Evolutionary conservation across 1,284 basidiomycete genomes (phyloP).

Genomic region (Irpex sp.): DNA sequence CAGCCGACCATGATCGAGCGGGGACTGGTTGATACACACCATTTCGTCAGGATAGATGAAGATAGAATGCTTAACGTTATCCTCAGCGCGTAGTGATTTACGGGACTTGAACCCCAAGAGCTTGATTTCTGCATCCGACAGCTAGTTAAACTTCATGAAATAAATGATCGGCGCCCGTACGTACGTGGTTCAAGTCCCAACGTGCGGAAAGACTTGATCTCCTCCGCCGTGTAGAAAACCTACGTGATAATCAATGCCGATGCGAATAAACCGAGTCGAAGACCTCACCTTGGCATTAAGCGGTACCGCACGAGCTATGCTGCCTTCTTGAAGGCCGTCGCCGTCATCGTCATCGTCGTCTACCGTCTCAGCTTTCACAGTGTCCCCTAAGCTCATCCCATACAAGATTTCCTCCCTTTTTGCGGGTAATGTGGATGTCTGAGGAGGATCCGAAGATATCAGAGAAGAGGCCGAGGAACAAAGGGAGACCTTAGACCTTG

Average conservation of each 20-base stretch:
- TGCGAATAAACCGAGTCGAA: background rate
- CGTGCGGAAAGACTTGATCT: constrained; percentile 78
- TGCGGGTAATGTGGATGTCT: background rate
- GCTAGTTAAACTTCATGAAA: constrained; percentile 9
- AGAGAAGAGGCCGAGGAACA: background rate
- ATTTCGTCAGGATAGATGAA: constrained; percentile 94
- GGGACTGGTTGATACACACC: constrained; percentile 34
- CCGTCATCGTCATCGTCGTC: constrained; percentile 36
- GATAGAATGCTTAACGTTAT: constrained; percentile 87
- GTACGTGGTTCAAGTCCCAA: constrained; percentile 73
- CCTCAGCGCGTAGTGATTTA: constrained; percentile 72
- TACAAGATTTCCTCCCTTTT: constrained; percentile 42
- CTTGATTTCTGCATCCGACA: constrained; percentile 52
- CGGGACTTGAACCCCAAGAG: constrained; percentile 89
- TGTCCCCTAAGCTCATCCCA: constrained; percentile 56
- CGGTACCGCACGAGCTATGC: constrained; percentile 40
- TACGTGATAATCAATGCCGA: constrained; percentile 7
- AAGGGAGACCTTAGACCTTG: constrained; percentile 45
- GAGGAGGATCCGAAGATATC: background rate
- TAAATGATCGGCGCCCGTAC: constrained; percentile 17
- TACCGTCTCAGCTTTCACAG: constrained; percentile 35
- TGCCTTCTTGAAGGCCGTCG: constrained; percentile 35
- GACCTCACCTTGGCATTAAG: background rate
- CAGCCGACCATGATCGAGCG: background rate
- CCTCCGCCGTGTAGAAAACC: constrained; percentile 78